Evolutionary conservation across 306 rosid species (phyloP).

Genomic region (Quercus suber): DNA sequence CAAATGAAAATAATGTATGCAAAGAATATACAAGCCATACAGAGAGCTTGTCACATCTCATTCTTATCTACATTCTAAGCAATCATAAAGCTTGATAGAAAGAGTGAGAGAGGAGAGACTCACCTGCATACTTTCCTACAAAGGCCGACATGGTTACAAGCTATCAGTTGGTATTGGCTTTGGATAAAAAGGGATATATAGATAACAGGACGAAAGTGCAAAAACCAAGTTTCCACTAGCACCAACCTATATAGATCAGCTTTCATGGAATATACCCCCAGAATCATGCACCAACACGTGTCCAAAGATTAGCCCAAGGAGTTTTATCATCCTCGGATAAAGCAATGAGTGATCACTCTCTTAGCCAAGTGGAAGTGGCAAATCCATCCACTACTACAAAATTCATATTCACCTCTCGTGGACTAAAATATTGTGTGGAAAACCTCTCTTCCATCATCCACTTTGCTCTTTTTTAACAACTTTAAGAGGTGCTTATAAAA

Average conservation of each 20-base stretch:
- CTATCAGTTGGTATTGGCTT: conserved; percentile 10
- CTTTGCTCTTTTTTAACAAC: not conserved
- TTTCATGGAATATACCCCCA: conserved; percentile 43
- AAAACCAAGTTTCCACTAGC: conserved; percentile 25
- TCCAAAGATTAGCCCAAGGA: conserved; percentile 59
- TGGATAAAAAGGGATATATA: conserved; percentile 1
- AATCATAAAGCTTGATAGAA: not conserved
- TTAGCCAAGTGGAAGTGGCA: conserved; percentile 65
- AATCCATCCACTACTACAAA: conserved; percentile 18
- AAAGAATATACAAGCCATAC: too few species aligned
- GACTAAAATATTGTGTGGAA: conserved; percentile 39
- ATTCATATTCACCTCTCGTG: conserved; percentile 12
- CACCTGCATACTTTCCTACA: conserved; percentile 90
- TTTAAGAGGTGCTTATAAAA: not conserved
- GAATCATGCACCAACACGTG: conserved; percentile 50
- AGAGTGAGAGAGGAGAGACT: conserved; percentile 1
- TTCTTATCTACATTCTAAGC: not conserved
- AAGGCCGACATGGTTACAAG: conserved; percentile 79
- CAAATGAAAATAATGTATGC: too few species aligned
- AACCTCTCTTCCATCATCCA: conserved; percentile 28
- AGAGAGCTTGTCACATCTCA: too few species aligned
- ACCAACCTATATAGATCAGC: conserved; percentile 47
- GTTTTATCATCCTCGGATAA: conserved; percentile 65
- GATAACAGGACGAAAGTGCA: conserved; percentile 35
- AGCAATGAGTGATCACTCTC: conserved; percentile 62